Evolutionary conservation across 768 basidiomycete genomes (phyloP), one percentile per base, ranked within the genome.

Genomic region (Nevesoporus exiguus): DNA sequence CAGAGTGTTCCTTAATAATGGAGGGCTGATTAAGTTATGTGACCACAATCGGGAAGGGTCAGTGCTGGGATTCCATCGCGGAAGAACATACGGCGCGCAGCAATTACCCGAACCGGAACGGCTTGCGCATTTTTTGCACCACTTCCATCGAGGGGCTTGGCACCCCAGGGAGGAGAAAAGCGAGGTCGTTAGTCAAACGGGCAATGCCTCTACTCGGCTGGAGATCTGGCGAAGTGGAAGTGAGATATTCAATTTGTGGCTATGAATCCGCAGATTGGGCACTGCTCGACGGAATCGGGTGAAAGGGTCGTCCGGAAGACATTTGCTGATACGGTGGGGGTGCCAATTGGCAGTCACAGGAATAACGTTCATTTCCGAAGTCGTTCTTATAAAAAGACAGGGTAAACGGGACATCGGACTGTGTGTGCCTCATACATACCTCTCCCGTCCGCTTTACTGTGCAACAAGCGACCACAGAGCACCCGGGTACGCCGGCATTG

Each of bases 341-440:
- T 55, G 54, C 44, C 34, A 53, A 51, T 53, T 46, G 21, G 47
- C 19, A 53, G 62, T 63, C 66, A 72, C 69, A 67, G 66, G 55
- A 64, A 64, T 68, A 66, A 60, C 47, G 17, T 71, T 71, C 69
- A 71, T 71, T 72, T 71, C 69, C 69, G 69, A 67, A 53, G 55
- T 31, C 10, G 50, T 33, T 46, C 50, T 52, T 68, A 69, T 71
- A 70, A 69, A 65, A 70, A 60, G 62, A 55, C 39, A 51, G 57
- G 54, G 58, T 53, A 43, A 59, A 45, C 36, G 55, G 47, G 31
- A 45, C 27, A 7, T 56, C 43, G 17, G 29, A 58, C 17, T 47
- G 62, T 47, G 53, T 52, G 59, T 40, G 17, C 55, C 52, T 47
- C 69, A 29, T 22, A 61, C 69, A 66, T 62, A 65, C 63, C 65